Evolutionary conservation across 176 grass and related monocot genomes (phyloP), one percentile per base, ranked within the genome.

Genomic region (Pharus latifolius): DNA sequence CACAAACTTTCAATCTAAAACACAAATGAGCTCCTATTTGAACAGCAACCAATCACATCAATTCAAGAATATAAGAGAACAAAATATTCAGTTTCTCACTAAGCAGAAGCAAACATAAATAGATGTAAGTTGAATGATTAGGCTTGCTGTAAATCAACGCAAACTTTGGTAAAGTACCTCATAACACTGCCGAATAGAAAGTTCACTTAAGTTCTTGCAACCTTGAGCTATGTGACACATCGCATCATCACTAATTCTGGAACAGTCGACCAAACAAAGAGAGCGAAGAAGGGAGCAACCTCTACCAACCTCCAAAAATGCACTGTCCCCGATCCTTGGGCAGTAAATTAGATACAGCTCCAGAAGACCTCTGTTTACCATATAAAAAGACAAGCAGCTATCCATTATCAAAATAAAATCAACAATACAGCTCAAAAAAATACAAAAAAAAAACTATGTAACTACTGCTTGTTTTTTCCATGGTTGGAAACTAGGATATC

Each of bases 221-320:
- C 93, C 89, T 57, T 77, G 70, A 84, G 93, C 85, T 57, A 97
- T 67, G 41, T 89, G 74, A 62, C 80, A 80, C 76, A 97, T 71
- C 57, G 86, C 93, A 77, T 87, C 81, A 60, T 97, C 93, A 83
- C 83, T 83, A 60, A 97, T 74, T 57, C 56, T 87, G 16, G 80
- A 71, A 80, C 89, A 97, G 62, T 90, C 86, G 4, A 90, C 83
- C 72, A 97, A 87, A 56, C 78, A 65, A 78, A 97, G 88, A 58
- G 78, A 71, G 57, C 48, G 75, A 19, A 97, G 79, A 76, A 89
- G 83, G 26, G 86, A 82, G 66, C 93, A 97, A 27, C 93, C 89
- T 76, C 65, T 81, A 60, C 89, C 93, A 70, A 97, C 75, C 85
- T 97, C 93, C 40, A 87, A 37, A 75, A 97, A 92, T 69, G 89